Evolutionary conservation across 2,329 filamentous ascomycete genomes (phyloP), one percentile per base, ranked within the genome.

Genomic region (Scorias spongiosa): DNA sequence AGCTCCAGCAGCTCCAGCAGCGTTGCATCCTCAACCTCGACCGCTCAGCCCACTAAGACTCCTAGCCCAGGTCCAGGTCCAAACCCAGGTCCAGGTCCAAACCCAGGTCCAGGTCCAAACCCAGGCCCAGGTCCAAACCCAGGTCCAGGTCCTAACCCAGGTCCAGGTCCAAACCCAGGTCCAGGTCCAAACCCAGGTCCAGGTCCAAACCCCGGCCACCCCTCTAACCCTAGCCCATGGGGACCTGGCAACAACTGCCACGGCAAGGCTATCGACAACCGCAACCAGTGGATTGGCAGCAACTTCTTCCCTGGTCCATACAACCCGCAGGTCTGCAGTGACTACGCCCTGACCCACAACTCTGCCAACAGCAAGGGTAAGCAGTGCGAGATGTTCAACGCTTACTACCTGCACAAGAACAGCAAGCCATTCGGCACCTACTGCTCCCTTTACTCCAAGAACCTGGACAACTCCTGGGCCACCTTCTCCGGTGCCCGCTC

Each of bases 301-400:
- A 49, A 53, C 32, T 59, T 59, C 53, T 59, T 58, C 49, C 55
- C 57, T 1, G 57, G 57, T 12, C 54, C 55, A 10, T 60, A 49
- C 55, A 51, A 59, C 49, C 51, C 56, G 5, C 43, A 51, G 28
- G 40, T 54, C 46, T 60, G 57, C 52, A 46, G 45, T 30, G 43
- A 51, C 45, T 54, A 54, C 46, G 50, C 47, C 28, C 29, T 45
- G 20, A 44, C 50, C 29, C 52, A 54, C 47, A 49, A 42, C 29
- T 39, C 20, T 10, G 40, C 43, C 36, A 56, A 56, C 46, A 49
- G 51, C 43, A 34, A 39, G 12, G 44, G 37, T 14, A 46, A 38
- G 43, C 32, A 15, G 11, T 53, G 48, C 51, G 55, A 58, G 43
- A 54, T 54, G 45, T 55, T 58, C 51, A 60, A 58, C 43, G 52